These are phyloP conservation scores for Psilocybe subaeruginosa DNA, from an alignment of 768 basidiomycete genomes.

Conservation along the genomic window DNA sequence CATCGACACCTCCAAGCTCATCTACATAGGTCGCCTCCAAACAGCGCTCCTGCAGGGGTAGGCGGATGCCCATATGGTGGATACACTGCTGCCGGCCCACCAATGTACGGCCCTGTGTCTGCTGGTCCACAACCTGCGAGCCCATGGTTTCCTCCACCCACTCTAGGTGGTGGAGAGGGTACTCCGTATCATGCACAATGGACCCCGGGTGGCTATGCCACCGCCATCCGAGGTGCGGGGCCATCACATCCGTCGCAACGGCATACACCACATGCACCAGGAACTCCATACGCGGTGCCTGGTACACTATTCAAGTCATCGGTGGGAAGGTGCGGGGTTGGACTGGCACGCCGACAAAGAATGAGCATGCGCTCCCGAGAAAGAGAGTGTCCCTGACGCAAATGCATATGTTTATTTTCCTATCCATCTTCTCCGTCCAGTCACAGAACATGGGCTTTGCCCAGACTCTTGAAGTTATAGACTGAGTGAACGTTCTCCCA, in stretches of 20 bases:
- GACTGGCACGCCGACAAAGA: background rate
- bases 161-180: background rate
- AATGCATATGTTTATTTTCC: no score
- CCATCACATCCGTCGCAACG: conserved; percentile 1
- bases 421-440: no score
- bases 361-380: no score
- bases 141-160: conserved; percentile 19
- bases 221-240: background rate
- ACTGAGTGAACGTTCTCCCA: no score
- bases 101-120: conserved; percentile 1
- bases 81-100: conserved; percentile 12
- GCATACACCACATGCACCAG: background rate
- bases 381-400: background rate
- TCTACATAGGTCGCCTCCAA: conserved; percentile 11
- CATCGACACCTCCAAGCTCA: background rate
- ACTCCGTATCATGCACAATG: background rate
- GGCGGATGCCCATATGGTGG: conserved; percentile 8
- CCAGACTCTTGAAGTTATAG: no score
- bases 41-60: background rate
- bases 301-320: conserved; percentile 18
- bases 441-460: no score
- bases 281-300: conserved; percentile 2
- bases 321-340: background rate
- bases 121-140: background rate
- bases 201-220: background rate